These are phyloP conservation scores for Pichiaceae sp. DNA, from an alignment of 1,139 yeast genomes.

Conservation along the genomic window DNA sequence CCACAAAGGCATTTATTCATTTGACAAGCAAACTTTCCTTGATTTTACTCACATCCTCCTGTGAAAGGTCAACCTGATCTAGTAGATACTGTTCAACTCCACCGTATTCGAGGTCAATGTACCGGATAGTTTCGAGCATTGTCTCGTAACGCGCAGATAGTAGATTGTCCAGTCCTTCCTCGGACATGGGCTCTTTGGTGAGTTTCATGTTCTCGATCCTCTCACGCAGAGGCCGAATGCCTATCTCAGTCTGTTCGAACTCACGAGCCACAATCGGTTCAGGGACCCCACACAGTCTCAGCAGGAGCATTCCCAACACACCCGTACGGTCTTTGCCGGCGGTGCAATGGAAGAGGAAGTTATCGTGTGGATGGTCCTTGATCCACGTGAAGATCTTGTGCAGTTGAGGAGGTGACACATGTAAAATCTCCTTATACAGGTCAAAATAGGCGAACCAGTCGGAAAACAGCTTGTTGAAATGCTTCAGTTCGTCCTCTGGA, in stretches of 20 bases:
- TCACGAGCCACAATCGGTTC: constrained; percentile 59
- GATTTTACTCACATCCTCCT: constrained; percentile 42
- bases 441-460: constrained; percentile 58
- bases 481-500: constrained; percentile 55
- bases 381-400: constrained; percentile 42
- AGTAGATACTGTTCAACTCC: constrained; percentile 46
- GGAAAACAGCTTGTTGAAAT: constrained; percentile 48
- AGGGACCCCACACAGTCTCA: constrained; percentile 59
- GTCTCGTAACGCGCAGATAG: constrained; percentile 64
- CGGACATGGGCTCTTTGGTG: constrained; percentile 24
- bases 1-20: not conserved
- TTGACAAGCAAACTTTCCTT: constrained; percentile 26
- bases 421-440: constrained; percentile 56
- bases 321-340: constrained; percentile 91
- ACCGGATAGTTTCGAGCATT: constrained; percentile 55
- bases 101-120: constrained; percentile 44
- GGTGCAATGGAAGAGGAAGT: constrained; percentile 66
- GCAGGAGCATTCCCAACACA: constrained; percentile 56
- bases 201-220: constrained; percentile 5
- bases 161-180: constrained; percentile 47
- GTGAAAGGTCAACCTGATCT: constrained; percentile 36
- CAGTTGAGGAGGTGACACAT: constrained; percentile 38
- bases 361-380: constrained; percentile 41
- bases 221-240: constrained; percentile 43
- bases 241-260: constrained; percentile 65